Evolutionary conservation across 2,329 filamentous ascomycete species (phyloP), one percentile per base, ranked within the genome.

Genomic region (Venturiaceae sp.): DNA sequence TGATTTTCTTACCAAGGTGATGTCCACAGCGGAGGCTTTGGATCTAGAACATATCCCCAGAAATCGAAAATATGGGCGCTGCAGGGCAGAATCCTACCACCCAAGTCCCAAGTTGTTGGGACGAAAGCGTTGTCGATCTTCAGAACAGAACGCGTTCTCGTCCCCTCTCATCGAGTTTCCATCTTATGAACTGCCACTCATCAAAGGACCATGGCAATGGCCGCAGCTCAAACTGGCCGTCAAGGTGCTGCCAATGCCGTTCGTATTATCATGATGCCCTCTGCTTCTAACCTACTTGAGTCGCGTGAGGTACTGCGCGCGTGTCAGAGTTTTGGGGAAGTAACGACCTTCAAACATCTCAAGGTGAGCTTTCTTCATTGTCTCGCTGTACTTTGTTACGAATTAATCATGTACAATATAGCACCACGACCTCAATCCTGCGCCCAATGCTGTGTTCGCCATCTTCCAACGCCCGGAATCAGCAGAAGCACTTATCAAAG

Each of bases 231-330:
- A 6, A 44, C 39, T 21, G 28, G 8, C 28, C 21, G 9, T 16
- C 23, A 30, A 37, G 44, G 36, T 30, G 55, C 41, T 16, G 65
- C 65, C 53, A 73, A 75, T 53, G 74, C 74, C 9, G 68, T 80
- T 7, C 75, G 79, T 61, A 60, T 80, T 58, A 70, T 71, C 58
- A 75, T 80, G 57, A 66, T 71, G 19, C 78, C 78, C 3, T 74
- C 75, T 1, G 75, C 76, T 0, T 68, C 74, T 26, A 75, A 74
- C 62, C 64, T 80, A 28, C 71, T 70, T n/a, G 77, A 80, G 58
- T 77, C 75, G 58, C 72, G 77, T 50, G 73, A 78, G 63, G 72
- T 81, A 41, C 66, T 78, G 44, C 72, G 74, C 37, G 66, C 80
- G 56, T 66, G 80, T 57, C 73, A 77, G 61, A 69, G 72, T 56